A percentile compares a stretch with the other conserved stretches of the same genome.
Evolutionary conservation across 768 basidiomycete species (phyloP).

Genomic region (Clitopilus hobsonii): DNA sequence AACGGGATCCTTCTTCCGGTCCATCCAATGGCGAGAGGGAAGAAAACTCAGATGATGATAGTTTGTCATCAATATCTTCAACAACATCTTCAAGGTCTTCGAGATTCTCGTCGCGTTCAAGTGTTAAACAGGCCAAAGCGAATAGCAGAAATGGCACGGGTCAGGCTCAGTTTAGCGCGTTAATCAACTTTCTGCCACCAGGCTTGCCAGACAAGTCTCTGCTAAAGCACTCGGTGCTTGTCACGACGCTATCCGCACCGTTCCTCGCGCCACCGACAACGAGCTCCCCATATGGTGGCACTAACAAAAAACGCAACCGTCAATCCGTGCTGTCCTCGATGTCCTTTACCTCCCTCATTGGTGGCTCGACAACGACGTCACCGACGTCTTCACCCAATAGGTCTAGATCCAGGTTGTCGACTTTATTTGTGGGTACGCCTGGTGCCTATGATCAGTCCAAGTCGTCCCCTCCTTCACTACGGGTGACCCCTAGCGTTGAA

Average conservation of each 20-base stretch:
- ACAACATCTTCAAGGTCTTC: not conserved
- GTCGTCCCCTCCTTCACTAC: not conserved
- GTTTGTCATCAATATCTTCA: not conserved
- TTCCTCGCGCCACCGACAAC: slow-evolving; percentile 22
- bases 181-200: slow-evolving; percentile 40
- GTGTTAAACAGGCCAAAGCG: not conserved
- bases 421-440: not conserved
- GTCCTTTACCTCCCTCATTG: not conserved
- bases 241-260: slow-evolving; percentile 34
- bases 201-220: slow-evolving; percentile 34
- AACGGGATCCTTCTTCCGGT: slow-evolving; percentile 2
- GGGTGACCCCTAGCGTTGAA: not conserved
- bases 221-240: slow-evolving; percentile 38
- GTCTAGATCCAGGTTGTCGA: slow-evolving; percentile 1
- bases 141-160: not conserved
- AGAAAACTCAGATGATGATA: not conserved
- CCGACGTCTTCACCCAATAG: slow-evolving; percentile 2
- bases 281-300: slow-evolving; percentile 1
- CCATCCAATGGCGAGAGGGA: slow-evolving; percentile 2
- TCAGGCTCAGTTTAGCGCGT: slow-evolving; percentile 28
- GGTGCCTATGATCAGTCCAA: not conserved
- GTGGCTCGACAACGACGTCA: not conserved
- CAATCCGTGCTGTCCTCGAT: slow-evolving; percentile 6
- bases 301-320: not conserved
- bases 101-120: not conserved